Evolutionary conservation across 225 moss, liverwort and hornwort genomes (phyloP).

Genomic region (Physcomitrellopsis africana): DNA sequence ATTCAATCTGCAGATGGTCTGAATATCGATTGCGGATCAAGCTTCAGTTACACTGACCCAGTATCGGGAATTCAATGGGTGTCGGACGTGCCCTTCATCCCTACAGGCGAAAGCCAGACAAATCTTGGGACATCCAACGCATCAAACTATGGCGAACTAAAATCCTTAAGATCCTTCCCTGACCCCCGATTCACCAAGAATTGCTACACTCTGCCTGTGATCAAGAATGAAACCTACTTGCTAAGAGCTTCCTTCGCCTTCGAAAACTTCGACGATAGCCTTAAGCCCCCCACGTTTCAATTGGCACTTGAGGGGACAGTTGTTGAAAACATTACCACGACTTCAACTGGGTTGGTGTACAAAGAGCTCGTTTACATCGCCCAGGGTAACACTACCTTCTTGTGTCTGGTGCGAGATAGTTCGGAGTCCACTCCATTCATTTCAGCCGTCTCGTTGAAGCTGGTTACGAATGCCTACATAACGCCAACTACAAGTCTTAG

Average conservation of each 20-base stretch:
- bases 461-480: background rate
- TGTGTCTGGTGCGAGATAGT: slow-evolving; percentile 25
- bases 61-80: slow-evolving; percentile 16
- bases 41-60: background rate
- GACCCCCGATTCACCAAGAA: slow-evolving; percentile 27
- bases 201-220: slow-evolving; percentile 38
- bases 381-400: slow-evolving; percentile 34
- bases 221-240: slow-evolving; percentile 26
- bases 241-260: slow-evolving; percentile 36
- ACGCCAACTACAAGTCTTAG: background rate
- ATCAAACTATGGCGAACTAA: slow-evolving; percentile 1
- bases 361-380: slow-evolving; percentile 30
- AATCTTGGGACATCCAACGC: background rate
- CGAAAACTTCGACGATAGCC: slow-evolving; percentile 33
- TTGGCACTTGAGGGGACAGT: slow-evolving; percentile 29
- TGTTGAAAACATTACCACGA: slow-evolving; percentile 19
- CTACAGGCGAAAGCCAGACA: slow-evolving; percentile 24
- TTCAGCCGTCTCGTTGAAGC: slow-evolving; percentile 34
- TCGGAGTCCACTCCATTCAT: slow-evolving; percentile 31
- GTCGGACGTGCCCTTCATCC: slow-evolving; percentile 15
- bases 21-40: slow-evolving; percentile 42
- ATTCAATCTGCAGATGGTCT: slow-evolving; percentile 3
- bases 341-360: slow-evolving; percentile 17
- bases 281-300: slow-evolving; percentile 26
- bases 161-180: slow-evolving; percentile 29